These are phyloP conservation scores for Plasmodium berghei DNA, from an alignment of 169 alveolate species.

Conservation along the genomic window DNA sequence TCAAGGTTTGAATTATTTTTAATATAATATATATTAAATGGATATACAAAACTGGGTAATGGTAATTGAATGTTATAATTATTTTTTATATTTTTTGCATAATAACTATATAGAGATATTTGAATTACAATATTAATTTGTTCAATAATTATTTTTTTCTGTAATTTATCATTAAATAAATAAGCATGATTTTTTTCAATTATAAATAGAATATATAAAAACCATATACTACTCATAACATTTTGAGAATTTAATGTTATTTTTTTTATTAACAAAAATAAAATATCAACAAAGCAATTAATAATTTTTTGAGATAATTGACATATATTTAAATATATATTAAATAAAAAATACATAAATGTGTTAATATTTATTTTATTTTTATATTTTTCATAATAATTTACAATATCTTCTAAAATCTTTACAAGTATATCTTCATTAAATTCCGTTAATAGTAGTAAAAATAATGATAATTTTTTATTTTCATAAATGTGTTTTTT, in stretches of 20 bases:
- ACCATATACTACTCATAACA: conserved; percentile 75
- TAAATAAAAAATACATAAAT: conserved; percentile 62
- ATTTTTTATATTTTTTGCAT: conserved; percentile 62
- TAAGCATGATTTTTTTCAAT: conserved; percentile 61
- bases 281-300: conserved; percentile 48
- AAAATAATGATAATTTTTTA: conserved; percentile 35
- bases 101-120: conserved; percentile 62
- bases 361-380: conserved; percentile 63
- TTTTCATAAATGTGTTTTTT: conserved; percentile 56
- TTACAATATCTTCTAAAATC: conserved; percentile 67
- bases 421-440: conserved; percentile 56
- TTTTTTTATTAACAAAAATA: conserved; percentile 58
- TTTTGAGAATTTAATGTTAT: conserved; percentile 55
- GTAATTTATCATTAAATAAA: conserved; percentile 60
- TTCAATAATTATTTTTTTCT: conserved; percentile 61
- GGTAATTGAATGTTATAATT: conserved; percentile 58
- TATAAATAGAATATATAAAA: conserved; percentile 48
- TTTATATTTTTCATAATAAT: conserved; percentile 69
- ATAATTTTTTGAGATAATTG: conserved; percentile 35
- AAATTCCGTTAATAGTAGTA: conserved; percentile 49
- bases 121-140: conserved; percentile 54
- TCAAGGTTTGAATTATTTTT: conserved; percentile 20
- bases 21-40: conserved; percentile 50
- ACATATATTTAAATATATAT: conserved; percentile 64
- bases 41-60: conserved; percentile 47